phyloP scores from a whole-genome alignment of 140 eudicot species.

The Bidens hawaiensis region DNA sequence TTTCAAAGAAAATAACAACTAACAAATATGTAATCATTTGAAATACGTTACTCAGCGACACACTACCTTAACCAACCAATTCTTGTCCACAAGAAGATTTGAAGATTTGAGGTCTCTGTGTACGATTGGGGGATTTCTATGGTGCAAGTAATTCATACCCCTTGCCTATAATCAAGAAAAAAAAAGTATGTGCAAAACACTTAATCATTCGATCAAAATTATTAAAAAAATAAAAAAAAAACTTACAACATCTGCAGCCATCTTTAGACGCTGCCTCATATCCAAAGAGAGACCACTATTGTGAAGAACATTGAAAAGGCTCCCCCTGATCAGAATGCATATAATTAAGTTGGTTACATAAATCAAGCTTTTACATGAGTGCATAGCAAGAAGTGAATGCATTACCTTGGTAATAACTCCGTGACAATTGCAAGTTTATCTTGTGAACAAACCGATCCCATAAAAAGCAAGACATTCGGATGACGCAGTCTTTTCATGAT shows the following conservation, averaged over 20 bases:
- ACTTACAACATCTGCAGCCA: slow-evolving; percentile 89
- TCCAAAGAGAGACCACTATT: slow-evolving; percentile 53
- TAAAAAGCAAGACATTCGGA: slow-evolving; percentile 85
- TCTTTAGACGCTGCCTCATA: slow-evolving; percentile 62
- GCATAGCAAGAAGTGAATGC: neutral
- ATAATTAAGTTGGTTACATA: slow-evolving; percentile 9
- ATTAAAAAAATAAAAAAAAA: neutral
- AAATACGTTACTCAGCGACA: too few species aligned
- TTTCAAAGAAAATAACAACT: too few species aligned
- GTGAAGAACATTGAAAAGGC: slow-evolving; percentile 79
- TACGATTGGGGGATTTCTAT: slow-evolving; percentile 80
- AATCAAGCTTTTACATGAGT: neutral
- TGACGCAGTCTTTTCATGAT: slow-evolving; percentile 81
- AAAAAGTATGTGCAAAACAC: neutral
- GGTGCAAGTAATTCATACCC: slow-evolving; percentile 97
- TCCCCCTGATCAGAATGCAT: slow-evolving; percentile 62
- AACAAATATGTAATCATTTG: too few species aligned
- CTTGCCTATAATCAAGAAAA: slow-evolving; percentile 54
- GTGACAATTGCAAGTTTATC: slow-evolving; percentile 89
- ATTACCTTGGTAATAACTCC: slow-evolving; percentile 70
- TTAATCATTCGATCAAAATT: neutral
- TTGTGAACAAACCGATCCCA: slow-evolving; percentile 82
- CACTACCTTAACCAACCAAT: slow-evolving; percentile 58
- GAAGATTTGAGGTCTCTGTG: slow-evolving; percentile 90
- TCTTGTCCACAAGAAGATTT: slow-evolving; percentile 78